A percentile compares a stretch with the other conserved stretches of the same genome.
These are phyloP conservation scores for Eutrema japonicum DNA, from an alignment of 345 rosid genomes.

Conservation along the genomic window DNA sequence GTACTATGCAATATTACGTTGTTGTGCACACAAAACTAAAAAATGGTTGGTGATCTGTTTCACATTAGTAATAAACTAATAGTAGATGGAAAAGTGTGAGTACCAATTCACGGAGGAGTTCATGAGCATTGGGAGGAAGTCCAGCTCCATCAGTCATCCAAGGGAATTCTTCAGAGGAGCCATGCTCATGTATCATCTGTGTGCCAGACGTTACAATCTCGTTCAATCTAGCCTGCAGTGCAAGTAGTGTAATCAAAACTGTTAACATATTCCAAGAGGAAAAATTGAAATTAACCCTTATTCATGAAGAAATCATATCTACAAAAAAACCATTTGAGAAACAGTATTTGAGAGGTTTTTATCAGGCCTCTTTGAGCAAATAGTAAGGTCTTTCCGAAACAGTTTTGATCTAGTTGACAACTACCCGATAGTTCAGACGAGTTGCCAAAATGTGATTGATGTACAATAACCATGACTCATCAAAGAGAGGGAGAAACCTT, in stretches of 20 bases:
- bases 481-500: constrained; percentile 62
- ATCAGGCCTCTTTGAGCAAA: neutral
- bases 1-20: neutral
- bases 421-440: constrained; percentile 8
- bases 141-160: constrained; percentile 99
- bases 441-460: constrained; percentile 13
- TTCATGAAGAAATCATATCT: constrained; percentile 7
- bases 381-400: constrained; percentile 5
- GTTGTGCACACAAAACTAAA: constrained; percentile 6
- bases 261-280: constrained; percentile 13
- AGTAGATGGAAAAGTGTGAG: constrained; percentile 20
- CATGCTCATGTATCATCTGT: constrained; percentile 52
- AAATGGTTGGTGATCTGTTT: constrained; percentile 15
- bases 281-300: neutral
- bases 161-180: constrained; percentile 61
- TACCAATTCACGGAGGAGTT: constrained; percentile 87
- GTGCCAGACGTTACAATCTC: constrained; percentile 73
- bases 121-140: constrained; percentile 82
- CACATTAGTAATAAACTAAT: constrained; percentile 16
- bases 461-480: constrained; percentile 11
- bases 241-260: constrained; percentile 13
- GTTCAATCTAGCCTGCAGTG: constrained; percentile 82
- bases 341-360: neutral
- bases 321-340: constrained; percentile 8
- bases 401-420: constrained; percentile 1